Conservation (phyloP, 306 rosid genomes). For the Gynostemma pentaphyllum region DNA sequence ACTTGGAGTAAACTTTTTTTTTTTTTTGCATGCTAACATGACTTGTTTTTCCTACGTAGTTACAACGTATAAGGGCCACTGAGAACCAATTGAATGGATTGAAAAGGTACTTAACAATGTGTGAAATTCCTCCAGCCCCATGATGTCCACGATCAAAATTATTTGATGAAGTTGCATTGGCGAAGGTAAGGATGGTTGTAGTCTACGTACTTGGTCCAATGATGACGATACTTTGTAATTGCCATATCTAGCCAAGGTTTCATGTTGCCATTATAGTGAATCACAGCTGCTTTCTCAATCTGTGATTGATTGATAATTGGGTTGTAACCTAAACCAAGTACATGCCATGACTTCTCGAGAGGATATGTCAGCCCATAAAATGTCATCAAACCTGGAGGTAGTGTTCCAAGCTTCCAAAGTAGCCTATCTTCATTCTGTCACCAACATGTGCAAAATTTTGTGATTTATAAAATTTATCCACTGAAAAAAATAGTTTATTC, state of each 20-base stretch:
- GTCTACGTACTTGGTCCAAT: constrained; percentile 80
- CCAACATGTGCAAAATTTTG: constrained; percentile 11
- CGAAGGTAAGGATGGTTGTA: constrained; percentile 63
- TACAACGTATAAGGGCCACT: background rate
- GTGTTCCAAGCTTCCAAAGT: constrained; percentile 91
- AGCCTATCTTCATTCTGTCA: constrained; percentile 80
- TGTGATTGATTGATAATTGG: constrained; percentile 54
- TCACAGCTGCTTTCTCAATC: constrained; percentile 73
- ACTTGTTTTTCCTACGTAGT: background rate
- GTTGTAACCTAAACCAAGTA: constrained; percentile 96
- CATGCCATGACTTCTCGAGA: constrained; percentile 82
- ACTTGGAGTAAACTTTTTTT: no score
- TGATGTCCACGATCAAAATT: constrained; percentile 15
- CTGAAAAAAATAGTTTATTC: background rate
- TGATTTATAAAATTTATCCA: background rate
- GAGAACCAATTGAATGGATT: background rate
- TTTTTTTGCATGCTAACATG: background rate
- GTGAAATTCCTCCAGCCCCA: constrained; percentile 4
- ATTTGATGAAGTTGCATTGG: constrained; percentile 48
- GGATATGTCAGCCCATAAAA: constrained; percentile 87
- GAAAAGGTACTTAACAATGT: background rate
- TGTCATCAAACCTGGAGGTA: constrained; percentile 91
- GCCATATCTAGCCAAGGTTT: constrained; percentile 94
- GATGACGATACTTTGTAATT: constrained; percentile 66
- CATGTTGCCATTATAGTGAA: constrained; percentile 93